phyloP scores from a whole-genome alignment of 805 yeast species.

The Saccharomyces kudriavzevii region DNA sequence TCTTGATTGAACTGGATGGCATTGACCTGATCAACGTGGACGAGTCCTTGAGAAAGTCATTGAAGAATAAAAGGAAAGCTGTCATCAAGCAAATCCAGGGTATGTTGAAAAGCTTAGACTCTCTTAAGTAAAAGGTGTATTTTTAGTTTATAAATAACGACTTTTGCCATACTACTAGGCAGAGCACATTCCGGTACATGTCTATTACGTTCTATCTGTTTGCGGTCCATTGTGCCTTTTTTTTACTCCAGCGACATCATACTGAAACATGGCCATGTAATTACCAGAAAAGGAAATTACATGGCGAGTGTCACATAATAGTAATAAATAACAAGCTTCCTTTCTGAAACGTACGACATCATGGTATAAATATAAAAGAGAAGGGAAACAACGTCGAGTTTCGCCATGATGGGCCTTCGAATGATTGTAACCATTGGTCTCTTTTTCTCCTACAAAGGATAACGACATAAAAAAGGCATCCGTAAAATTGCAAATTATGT shows the following conservation, averaged over 20 bases:
- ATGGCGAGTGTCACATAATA: background rate
- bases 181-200: background rate
- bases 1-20: slow-evolving; percentile 58
- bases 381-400: background rate
- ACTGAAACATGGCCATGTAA: slow-evolving; percentile 1
- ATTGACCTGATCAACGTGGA: slow-evolving; percentile 38
- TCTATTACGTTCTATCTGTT: background rate
- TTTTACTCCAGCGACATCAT: background rate
- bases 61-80: slow-evolving; percentile 52
- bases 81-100: slow-evolving; percentile 54
- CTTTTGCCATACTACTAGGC: background rate
- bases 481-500: background rate
- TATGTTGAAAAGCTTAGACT: slow-evolving; percentile 49
- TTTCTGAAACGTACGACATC: background rate
- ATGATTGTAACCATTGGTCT: background rate
- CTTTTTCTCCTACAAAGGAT: background rate
- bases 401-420: background rate
- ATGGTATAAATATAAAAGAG: background rate
- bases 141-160: background rate
- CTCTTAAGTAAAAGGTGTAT: slow-evolving; percentile 6
- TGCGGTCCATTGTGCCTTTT: background rate
- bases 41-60: slow-evolving; percentile 37
- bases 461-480: background rate
- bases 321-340: background rate
- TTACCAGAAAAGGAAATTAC: slow-evolving; percentile 5